phyloP scores from a whole-genome alignment of 108 stramenopile genomes.

The Discostella stelligeroides region DNA sequence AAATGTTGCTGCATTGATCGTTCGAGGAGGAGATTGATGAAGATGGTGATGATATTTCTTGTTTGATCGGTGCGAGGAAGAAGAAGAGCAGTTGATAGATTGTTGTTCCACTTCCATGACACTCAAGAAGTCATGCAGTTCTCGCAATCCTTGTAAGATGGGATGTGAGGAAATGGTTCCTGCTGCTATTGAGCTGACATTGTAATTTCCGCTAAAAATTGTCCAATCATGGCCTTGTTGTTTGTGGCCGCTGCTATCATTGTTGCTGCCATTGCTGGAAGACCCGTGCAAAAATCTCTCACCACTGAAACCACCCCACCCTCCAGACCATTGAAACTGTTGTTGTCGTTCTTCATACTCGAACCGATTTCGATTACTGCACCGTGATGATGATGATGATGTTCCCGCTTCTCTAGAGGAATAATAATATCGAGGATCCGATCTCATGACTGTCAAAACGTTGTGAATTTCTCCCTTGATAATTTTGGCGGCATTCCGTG shows the following conservation, averaged over 20 bases:
- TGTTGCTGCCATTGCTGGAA: too few species aligned
- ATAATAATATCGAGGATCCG: slow-evolving; percentile 64
- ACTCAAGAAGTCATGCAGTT: slow-evolving; percentile 61
- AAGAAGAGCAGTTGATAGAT: not conserved
- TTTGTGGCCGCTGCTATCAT: not conserved
- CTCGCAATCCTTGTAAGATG: slow-evolving; percentile 61
- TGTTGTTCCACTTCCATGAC: slow-evolving; percentile 48
- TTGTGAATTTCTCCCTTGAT: slow-evolving; percentile 89
- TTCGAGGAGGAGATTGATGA: slow-evolving; percentile 18
- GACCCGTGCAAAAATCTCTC: not conserved
- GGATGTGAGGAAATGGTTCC: slow-evolving; percentile 49
- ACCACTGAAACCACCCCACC: not conserved
- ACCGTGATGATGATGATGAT: too few species aligned
- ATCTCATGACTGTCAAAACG: slow-evolving; percentile 75
- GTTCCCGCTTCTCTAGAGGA: too few species aligned
- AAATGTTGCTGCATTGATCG: slow-evolving; percentile 43
- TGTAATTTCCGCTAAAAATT: slow-evolving; percentile 8
- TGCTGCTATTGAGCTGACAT: not conserved
- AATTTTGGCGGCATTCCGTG: slow-evolving; percentile 59
- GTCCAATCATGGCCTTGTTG: slow-evolving; percentile 1
- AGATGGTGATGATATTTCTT: not conserved
- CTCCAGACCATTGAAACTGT: slow-evolving; percentile 1
- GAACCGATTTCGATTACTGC: slow-evolving; percentile 14
- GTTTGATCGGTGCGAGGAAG: not conserved
- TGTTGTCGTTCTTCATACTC: slow-evolving; percentile 39